Percentiles rank a stretch among this genome's conserved stretches.
phyloP scores from a whole-genome alignment of 176 grass and related monocot species.

The Oryza rufipogon region DNA sequence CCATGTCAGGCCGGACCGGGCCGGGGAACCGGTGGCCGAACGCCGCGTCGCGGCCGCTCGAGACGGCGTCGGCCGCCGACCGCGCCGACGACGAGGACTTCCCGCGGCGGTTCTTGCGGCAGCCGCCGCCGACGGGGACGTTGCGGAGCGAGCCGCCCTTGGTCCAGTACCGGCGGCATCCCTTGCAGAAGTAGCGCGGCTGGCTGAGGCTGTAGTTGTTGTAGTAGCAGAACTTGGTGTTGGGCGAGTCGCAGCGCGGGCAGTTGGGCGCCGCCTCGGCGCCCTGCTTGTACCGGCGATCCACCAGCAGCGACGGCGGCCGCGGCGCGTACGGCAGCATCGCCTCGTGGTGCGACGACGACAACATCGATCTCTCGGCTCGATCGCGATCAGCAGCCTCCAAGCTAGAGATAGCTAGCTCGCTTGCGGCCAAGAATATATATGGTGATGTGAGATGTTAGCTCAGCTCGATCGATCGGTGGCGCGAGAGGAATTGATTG shows the following conservation, averaged over 20 bases:
- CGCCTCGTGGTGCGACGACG: conserved; percentile 58
- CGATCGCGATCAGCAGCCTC: background rate
- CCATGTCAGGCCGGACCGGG: conserved; percentile 65
- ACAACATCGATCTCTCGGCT: conserved; percentile 47
- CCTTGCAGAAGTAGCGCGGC: conserved; percentile 97
- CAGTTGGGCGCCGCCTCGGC: conserved; percentile 70
- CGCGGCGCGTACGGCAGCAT: conserved; percentile 64
- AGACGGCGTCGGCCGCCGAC: conserved; percentile 24
- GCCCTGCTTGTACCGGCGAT: conserved; percentile 67
- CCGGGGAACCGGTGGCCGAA: conserved; percentile 52
- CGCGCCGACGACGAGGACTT: conserved; percentile 46
- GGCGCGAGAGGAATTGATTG: conserved; percentile 1
- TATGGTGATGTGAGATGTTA: conserved; percentile 39
- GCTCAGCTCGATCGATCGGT: background rate
- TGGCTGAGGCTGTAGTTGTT: conserved; percentile 98
- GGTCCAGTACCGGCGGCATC: conserved; percentile 92
- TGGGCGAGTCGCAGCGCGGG: conserved; percentile 82
- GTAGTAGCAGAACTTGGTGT: conserved; percentile 99
- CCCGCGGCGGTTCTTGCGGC: conserved; percentile 74
- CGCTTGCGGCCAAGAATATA: conserved; percentile 30
- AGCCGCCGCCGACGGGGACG: conserved; percentile 80
- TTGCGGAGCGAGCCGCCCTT: conserved; percentile 92
- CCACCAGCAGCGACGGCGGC: conserved; percentile 48
- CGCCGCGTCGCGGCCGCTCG: conserved; percentile 10
- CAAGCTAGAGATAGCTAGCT: background rate